phyloP scores from a whole-genome alignment of 805 yeast species.

The Yamadazyma insecticola region DNA sequence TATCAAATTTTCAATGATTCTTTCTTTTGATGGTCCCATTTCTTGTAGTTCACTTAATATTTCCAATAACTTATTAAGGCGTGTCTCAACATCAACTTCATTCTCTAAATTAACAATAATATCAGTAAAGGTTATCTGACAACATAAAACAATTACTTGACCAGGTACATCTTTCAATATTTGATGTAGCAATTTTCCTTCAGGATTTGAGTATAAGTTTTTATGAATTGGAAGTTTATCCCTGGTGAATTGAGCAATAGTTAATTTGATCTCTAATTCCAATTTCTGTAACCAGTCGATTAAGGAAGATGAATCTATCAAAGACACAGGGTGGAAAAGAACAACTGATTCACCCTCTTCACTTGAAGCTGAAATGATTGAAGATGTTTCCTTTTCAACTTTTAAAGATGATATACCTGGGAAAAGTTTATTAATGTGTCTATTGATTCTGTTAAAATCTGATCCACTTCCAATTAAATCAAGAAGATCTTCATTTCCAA shows the following conservation, averaged over 20 bases:
- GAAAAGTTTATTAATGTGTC: conserved; percentile 68
- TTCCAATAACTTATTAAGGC: conserved; percentile 1
- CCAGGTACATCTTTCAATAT: conserved; percentile 31
- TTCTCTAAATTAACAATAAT: background rate
- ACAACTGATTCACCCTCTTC: conserved; percentile 57
- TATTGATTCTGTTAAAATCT: conserved; percentile 44
- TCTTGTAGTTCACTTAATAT: background rate
- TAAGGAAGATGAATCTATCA: conserved; percentile 38
- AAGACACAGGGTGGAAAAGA: conserved; percentile 40
- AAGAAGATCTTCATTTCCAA: conserved; percentile 86
- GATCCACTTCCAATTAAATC: conserved; percentile 70
- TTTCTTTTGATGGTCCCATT: conserved; percentile 18
- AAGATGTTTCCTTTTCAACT: conserved; percentile 23
- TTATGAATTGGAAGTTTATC: conserved; percentile 40
- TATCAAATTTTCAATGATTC: conserved; percentile 55
- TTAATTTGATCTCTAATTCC: conserved; percentile 47
- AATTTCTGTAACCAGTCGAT: conserved; percentile 60
- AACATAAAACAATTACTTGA: conserved; percentile 52
- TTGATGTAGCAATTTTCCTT: conserved; percentile 4
- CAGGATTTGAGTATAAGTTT: conserved; percentile 23
- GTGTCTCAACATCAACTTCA: background rate
- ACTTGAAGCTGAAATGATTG: conserved; percentile 51
- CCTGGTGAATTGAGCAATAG: conserved; percentile 38
- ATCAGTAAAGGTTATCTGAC: conserved; percentile 49
- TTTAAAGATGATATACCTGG: conserved; percentile 51